phyloP scores from a whole-genome alignment of 257 asterid genomes.

The Orobanche coerulescens region DNA sequence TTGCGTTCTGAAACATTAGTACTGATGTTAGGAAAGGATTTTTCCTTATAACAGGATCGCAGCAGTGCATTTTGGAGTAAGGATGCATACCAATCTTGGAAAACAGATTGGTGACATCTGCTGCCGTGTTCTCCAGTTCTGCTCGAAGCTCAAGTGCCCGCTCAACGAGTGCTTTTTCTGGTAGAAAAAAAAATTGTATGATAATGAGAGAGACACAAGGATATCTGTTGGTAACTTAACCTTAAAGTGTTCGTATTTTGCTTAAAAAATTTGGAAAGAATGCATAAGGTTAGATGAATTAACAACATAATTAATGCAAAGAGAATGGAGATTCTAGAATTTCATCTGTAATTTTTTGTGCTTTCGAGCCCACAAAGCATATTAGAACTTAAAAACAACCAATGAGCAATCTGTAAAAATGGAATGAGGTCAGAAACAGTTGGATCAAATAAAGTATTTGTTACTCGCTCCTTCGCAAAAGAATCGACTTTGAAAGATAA shows the following conservation, averaged over 20 bases:
- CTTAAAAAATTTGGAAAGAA: slow-evolving; percentile 11
- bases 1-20: slow-evolving; percentile 60
- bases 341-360: background rate
- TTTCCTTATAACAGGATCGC: background rate
- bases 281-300: background rate
- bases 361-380: background rate
- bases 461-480: no score
- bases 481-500: no score
- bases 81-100: slow-evolving; percentile 76
- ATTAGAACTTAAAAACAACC: background rate
- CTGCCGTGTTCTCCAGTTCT: slow-evolving; percentile 83
- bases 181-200: slow-evolving; percentile 18
- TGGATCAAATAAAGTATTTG: background rate
- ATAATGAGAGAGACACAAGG: slow-evolving; percentile 9
- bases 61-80: slow-evolving; percentile 9
- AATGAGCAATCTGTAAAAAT: background rate
- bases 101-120: slow-evolving; percentile 81
- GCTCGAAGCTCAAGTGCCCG: slow-evolving; percentile 85
- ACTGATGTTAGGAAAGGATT: slow-evolving; percentile 14
- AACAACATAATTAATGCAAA: background rate
- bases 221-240: background rate
- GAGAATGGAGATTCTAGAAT: slow-evolving; percentile 1
- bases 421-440: background rate
- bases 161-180: slow-evolving; percentile 90
- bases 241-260: background rate